phyloP scores from a whole-genome alignment of 352 stramenopile genomes.

The Phytopythium litorale region DNA sequence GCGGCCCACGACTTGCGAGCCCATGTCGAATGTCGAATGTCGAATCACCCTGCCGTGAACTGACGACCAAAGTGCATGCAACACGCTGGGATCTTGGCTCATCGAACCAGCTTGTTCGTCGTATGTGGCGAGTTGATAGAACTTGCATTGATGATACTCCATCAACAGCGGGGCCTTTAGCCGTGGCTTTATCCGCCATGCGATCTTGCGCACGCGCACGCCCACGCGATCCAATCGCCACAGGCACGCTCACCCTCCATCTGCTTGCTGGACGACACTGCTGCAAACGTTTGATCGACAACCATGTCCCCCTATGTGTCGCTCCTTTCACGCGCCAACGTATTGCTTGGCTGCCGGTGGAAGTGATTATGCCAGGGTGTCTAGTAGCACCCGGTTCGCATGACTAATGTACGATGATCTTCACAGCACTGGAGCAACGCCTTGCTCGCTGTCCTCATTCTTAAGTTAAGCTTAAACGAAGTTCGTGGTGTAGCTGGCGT shows the following conservation, averaged over 20 bases:
- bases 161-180: not conserved
- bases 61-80: no score
- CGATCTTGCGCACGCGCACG: not conserved
- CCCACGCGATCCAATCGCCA: not conserved
- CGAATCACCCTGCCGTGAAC: no score
- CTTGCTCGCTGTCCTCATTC: not conserved
- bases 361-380: no score
- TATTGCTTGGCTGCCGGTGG: not conserved
- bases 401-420: not conserved
- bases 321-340: not conserved
- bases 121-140: not conserved
- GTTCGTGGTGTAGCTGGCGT: conserved; percentile 31
- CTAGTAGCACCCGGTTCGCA: no score
- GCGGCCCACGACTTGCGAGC: no score
- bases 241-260: not conserved
- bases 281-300: not conserved
- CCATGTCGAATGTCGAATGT: no score
- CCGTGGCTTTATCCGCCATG: not conserved
- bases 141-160: not conserved
- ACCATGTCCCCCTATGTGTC: not conserved
- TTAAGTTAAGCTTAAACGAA: conserved; percentile 25
- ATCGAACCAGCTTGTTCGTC: no score
- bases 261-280: not conserved
- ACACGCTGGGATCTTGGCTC: no score
- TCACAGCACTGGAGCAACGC: not conserved